Percentiles rank a stretch among this genome's conserved stretches.
Conservation (phyloP, 78 protist species). For the Guillardia theta region DNA sequence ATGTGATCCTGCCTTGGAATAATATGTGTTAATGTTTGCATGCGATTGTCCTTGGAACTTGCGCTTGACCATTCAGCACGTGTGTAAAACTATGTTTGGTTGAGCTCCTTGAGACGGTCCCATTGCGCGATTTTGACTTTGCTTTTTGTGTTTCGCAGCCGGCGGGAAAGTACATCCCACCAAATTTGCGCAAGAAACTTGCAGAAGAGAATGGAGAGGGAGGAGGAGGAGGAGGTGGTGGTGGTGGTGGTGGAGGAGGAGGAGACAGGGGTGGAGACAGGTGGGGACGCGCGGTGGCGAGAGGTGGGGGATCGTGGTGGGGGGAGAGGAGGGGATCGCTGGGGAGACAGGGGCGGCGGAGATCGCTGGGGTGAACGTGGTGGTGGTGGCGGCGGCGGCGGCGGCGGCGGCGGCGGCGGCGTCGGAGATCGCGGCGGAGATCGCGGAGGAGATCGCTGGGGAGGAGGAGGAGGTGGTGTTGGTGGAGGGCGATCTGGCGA, state of each 20-base stretch:
- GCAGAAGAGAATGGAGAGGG: neutral
- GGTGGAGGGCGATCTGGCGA: neutral
- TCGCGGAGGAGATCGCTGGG: neutral
- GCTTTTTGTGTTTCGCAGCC: no score
- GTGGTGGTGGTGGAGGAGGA: neutral
- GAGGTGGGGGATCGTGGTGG: neutral
- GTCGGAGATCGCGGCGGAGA: neutral
- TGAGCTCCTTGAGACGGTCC: no score
- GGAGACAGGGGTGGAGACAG: neutral
- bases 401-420: neutral
- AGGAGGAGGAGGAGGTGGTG: neutral
- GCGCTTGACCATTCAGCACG: no score
- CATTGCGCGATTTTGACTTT: no score
- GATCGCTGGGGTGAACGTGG: neutral
- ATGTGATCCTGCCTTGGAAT: no score
- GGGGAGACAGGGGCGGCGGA: neutral
- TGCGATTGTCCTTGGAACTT: no score
- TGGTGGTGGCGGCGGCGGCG: neutral
- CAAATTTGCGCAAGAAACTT: neutral
- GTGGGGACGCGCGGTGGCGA: no score
- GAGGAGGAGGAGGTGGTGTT: neutral
- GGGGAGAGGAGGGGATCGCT: neutral
- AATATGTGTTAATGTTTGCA: no score
- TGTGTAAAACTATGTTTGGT: no score
- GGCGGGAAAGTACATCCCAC: neutral